Evolutionary conservation across 768 basidiomycete species (phyloP).

Genomic region (Fomitopsis pulvina): DNA sequence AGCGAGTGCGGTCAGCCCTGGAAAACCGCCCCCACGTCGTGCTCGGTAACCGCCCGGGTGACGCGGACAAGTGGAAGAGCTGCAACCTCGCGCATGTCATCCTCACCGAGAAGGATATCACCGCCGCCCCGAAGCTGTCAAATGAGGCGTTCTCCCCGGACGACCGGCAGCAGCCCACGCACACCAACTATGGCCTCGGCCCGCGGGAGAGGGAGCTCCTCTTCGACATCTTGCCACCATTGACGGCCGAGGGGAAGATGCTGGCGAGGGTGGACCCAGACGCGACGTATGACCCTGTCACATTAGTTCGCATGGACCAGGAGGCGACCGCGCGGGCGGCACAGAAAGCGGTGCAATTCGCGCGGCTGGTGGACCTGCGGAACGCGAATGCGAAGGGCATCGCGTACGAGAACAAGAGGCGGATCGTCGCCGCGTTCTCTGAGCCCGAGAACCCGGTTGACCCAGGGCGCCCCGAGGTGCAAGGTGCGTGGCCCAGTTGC

Average conservation of each 20-base stretch:
- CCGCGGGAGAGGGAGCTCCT: slow-evolving; percentile 51
- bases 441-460: slow-evolving; percentile 58
- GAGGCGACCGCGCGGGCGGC: slow-evolving; percentile 20
- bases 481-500: slow-evolving; percentile 53
- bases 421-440: slow-evolving; percentile 79
- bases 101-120: slow-evolving; percentile 41
- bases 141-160: neutral
- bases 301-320: neutral
- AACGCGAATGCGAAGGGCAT: slow-evolving; percentile 89
- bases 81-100: slow-evolving; percentile 62
- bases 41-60: slow-evolving; percentile 61
- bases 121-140: slow-evolving; percentile 10
- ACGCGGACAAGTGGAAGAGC: slow-evolving; percentile 60
- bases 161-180: slow-evolving; percentile 42
- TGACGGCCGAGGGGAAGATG: slow-evolving; percentile 30
- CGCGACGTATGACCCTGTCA: neutral
- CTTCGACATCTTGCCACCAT: slow-evolving; percentile 58
- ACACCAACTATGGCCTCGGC: slow-evolving; percentile 63
- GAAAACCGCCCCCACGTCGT: slow-evolving; percentile 57
- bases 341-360: slow-evolving; percentile 49
- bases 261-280: slow-evolving; percentile 7
- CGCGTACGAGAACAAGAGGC: slow-evolving; percentile 76
- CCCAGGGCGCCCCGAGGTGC: slow-evolving; percentile 82
- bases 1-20: slow-evolving; percentile 30
- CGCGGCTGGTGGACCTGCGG: slow-evolving; percentile 70